Conservation (phyloP, 2,329 filamentous ascomycete species). For the Cladosporium sphaerospermum region DNA sequence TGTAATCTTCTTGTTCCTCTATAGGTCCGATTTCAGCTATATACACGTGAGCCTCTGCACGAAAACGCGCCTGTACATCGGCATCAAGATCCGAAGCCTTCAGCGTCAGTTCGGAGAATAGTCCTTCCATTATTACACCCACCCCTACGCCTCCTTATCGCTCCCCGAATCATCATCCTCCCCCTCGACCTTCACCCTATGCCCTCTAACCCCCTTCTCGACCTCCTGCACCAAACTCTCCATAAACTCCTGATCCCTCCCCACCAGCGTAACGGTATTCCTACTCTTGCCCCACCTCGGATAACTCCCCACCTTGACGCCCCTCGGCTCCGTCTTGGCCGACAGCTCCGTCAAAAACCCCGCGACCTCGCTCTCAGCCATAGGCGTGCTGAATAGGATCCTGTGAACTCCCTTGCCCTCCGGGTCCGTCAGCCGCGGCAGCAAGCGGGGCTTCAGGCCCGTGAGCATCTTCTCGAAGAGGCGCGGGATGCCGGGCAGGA, state of each 20-base stretch:
- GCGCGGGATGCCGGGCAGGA: slow-evolving; percentile 81
- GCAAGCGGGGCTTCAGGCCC: slow-evolving; percentile 63
- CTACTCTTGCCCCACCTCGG: slow-evolving; percentile 80
- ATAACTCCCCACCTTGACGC: slow-evolving; percentile 92
- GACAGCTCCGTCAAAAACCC: slow-evolving; percentile 76
- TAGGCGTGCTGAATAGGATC: slow-evolving; percentile 77
- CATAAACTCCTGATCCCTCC: slow-evolving; percentile 66
- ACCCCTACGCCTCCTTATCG: slow-evolving; percentile 30
- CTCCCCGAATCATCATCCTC: slow-evolving; percentile 43
- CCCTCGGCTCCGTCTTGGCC: slow-evolving; percentile 62
- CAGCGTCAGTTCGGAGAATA: too few species aligned
- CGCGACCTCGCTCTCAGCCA: slow-evolving; percentile 80
- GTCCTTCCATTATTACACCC: not conserved
- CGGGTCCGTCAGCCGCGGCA: slow-evolving; percentile 68
- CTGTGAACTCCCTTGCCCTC: slow-evolving; percentile 74
- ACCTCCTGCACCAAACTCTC: slow-evolving; percentile 75
- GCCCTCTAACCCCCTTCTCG: slow-evolving; percentile 67
- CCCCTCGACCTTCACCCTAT: slow-evolving; percentile 63
- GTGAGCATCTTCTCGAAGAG: slow-evolving; percentile 76
- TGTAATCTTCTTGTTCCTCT: too few species aligned
- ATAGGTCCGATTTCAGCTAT: too few species aligned
- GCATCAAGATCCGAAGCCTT: too few species aligned
- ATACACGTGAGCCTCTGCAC: too few species aligned
- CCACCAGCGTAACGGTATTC: slow-evolving; percentile 87
- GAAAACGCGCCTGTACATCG: too few species aligned